Conservation (phyloP, 2,329 filamentous ascomycete species). For the Alternaria hordeiaustralica region DNA sequence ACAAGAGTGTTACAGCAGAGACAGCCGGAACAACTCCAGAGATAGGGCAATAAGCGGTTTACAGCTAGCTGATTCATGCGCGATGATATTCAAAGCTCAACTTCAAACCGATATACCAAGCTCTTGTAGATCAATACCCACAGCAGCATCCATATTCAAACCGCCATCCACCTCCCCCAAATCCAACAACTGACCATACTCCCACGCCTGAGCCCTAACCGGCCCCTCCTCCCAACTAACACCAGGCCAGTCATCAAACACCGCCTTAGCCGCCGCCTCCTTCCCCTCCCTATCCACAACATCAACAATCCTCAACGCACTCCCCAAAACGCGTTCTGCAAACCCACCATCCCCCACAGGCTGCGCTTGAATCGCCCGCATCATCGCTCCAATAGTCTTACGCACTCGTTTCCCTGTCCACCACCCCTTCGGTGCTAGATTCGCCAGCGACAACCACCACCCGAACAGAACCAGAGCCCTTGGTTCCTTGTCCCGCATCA, state of each 20-base stretch:
- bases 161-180: background rate
- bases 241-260: conserved; percentile 38
- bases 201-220: conserved; percentile 27
- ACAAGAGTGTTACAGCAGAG: background rate
- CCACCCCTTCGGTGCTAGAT: conserved; percentile 35
- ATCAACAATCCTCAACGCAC: conserved; percentile 27
- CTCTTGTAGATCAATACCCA: background rate
- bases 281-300: conserved; percentile 16
- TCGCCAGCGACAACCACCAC: conserved; percentile 40
- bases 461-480: conserved; percentile 34
- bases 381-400: conserved; percentile 30
- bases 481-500: conserved; percentile 32
- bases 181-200: conserved; percentile 13
- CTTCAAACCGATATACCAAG: background rate
- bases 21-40: background rate
- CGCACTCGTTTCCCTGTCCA: conserved; percentile 23
- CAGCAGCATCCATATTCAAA: background rate
- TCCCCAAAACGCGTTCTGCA: conserved; percentile 23
- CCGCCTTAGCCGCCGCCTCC: conserved; percentile 29
- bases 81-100: too few relatives aligned
- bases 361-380: conserved; percentile 18
- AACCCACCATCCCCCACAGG: conserved; percentile 13
- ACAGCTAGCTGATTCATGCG: background rate
- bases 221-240: conserved; percentile 37
- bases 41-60: background rate